Conservation (phyloP, 768 basidiomycete species). For the Porpolomopsis calyptriformis region DNA sequence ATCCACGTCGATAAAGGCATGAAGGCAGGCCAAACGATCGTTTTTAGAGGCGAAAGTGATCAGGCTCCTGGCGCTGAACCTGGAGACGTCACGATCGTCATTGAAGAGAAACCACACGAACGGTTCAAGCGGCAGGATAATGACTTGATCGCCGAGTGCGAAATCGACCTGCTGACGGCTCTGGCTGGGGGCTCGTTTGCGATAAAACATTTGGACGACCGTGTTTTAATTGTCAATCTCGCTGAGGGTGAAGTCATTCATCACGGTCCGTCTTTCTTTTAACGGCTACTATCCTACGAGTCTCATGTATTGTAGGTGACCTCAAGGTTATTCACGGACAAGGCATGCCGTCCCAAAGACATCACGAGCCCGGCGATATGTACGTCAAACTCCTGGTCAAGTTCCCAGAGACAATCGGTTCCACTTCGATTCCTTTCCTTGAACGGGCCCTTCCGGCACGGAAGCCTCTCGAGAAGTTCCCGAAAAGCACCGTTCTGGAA, state of each 20-base stretch:
- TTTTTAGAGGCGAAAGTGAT: slow-evolving; percentile 84
- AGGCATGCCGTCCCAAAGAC: slow-evolving; percentile 97
- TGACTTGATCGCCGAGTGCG: slow-evolving; percentile 77
- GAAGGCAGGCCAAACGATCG: slow-evolving; percentile 87
- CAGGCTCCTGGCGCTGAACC: slow-evolving; percentile 82
- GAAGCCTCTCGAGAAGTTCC: slow-evolving; percentile 50
- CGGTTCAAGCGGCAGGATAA: slow-evolving; percentile 82
- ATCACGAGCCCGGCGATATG: slow-evolving; percentile 93
- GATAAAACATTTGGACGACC: slow-evolving; percentile 90
- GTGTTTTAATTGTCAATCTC: slow-evolving; percentile 73
- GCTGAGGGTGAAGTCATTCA: slow-evolving; percentile 87
- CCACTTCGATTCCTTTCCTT: slow-evolving; percentile 54
- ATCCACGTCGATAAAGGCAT: slow-evolving; percentile 98
- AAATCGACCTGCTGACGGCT: slow-evolving; percentile 88
- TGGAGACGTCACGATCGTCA: slow-evolving; percentile 89
- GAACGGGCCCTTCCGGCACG: slow-evolving; percentile 83
- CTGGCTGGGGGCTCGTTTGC: slow-evolving; percentile 84
- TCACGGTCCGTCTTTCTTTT: slow-evolving; percentile 53
- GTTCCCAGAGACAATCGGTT: slow-evolving; percentile 79
- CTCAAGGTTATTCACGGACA: slow-evolving; percentile 87
- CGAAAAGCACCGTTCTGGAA: slow-evolving; percentile 62
- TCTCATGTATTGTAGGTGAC: slow-evolving; percentile 42
- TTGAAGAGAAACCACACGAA: slow-evolving; percentile 88
- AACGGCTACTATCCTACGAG: slow-evolving; percentile 7
- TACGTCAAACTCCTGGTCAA: slow-evolving; percentile 77